Conservation (phyloP, 176 grass and related monocot species). For the Eragrostis nindensis region DNA sequence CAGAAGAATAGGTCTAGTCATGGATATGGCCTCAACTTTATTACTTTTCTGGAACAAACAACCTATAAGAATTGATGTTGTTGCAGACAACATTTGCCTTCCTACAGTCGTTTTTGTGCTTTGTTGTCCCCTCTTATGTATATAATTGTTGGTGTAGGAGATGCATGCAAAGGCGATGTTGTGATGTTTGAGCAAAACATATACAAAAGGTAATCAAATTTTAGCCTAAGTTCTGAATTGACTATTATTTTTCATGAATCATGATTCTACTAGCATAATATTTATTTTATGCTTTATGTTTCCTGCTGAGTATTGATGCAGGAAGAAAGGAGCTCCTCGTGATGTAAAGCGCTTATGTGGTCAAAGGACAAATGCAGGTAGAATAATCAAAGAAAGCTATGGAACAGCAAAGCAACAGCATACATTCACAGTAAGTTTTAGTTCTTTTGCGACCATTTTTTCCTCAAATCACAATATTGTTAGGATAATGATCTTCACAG, state of each 20-base stretch:
- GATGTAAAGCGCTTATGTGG: slow-evolving; percentile 43
- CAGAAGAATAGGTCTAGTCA: background rate
- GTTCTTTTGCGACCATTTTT: background rate
- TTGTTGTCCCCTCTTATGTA: slow-evolving; percentile 18
- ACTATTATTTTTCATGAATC: background rate
- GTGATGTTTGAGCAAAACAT: slow-evolving; percentile 85
- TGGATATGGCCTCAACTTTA: background rate
- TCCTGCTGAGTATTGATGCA: slow-evolving; percentile 27
- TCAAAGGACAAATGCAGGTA: slow-evolving; percentile 50
- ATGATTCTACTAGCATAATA: background rate
- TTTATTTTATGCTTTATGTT: background rate
- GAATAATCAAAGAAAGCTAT: slow-evolving; percentile 67
- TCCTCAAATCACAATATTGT: background rate
- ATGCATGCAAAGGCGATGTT: slow-evolving; percentile 75
- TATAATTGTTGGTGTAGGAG: slow-evolving; percentile 44
- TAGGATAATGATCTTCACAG: background rate
- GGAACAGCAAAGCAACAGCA: slow-evolving; percentile 63
- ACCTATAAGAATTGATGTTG: background rate
- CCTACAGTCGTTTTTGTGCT: background rate
- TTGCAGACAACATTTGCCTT: background rate
- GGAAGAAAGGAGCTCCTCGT: slow-evolving; percentile 48
- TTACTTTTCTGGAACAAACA: slow-evolving; percentile 6
- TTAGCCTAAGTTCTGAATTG: slow-evolving; percentile 5
- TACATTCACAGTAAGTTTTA: slow-evolving; percentile 59
- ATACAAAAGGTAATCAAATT: slow-evolving; percentile 60